Evolutionary conservation across 2,329 filamentous ascomycete genomes (phyloP), one percentile per base, ranked within the genome.

Genomic region (Aspergillus clavatus): DNA sequence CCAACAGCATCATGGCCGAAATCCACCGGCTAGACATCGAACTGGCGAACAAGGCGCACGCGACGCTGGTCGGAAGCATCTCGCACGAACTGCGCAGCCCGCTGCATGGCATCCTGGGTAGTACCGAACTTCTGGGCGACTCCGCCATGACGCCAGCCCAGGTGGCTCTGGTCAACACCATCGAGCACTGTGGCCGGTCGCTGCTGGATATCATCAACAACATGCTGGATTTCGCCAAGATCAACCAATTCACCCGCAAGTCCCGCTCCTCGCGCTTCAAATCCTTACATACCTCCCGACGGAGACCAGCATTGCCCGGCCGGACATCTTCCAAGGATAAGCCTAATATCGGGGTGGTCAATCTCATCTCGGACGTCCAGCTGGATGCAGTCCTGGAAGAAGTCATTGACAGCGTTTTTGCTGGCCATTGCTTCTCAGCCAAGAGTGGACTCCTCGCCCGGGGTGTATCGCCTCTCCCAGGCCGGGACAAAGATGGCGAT

Each of bases 141-240:
- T 59, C 61, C 1, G 52, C 48, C 2, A 54, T 60, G 28, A 55
- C 54, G 7, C 52, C 57, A 10, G 51, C 55, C 4, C 65, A 68
- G 26, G 51, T 52, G 12, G 56, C 57, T 3, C 46, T 69, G 43
- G 54, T 69, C 1, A 54, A 63, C 27, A 66, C 68, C 0, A 63
- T 72, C 14, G 60, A 65, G 24, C 65, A 57, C 7, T 74, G 69
- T 47, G 70, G 67, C 1, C 60, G 63, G 2, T 72, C 70, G 0
- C 53, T 74, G 0, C 53, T 73, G 1, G 70, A 72, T 38, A 71
- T 68, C 0, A 64, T 74, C 35, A 66, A 70, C 29, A 59, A 68
- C 37, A 45, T 70, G 16, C 58, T 69, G 0, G 66, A 67, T 8
- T 57, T 60, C 11, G 50, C 61, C 0, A 55, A 53, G n/a, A 63